Percentiles rank a stretch among this genome's conserved stretches.
These are phyloP conservation scores for Aspergillus homomorphus DNA, from an alignment of 495 filamentous ascomycete genomes.

Conservation along the genomic window DNA sequence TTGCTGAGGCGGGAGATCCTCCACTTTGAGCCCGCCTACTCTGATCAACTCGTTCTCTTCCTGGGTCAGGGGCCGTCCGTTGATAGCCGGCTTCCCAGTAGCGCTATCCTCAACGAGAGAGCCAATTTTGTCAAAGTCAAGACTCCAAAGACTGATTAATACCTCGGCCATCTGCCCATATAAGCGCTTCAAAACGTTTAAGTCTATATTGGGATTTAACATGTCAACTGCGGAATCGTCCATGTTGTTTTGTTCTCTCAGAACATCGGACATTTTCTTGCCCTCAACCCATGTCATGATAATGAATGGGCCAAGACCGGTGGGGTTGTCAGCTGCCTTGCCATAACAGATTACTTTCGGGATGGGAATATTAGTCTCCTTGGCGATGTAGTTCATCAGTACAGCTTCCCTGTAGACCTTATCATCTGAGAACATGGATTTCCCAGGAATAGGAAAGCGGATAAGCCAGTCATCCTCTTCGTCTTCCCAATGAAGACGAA, in stretches of 20 bases:
- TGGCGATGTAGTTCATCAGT: constrained; percentile 34
- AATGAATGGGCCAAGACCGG: constrained; percentile 9
- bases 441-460: constrained; percentile 13
- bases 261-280: neutral
- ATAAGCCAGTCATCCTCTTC: constrained; percentile 7
- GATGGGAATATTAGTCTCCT: constrained; percentile 38
- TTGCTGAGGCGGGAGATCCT: neutral
- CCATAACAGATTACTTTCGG: constrained; percentile 36
- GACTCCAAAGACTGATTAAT: neutral
- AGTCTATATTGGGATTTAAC: neutral
- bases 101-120: neutral
- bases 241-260: neutral
- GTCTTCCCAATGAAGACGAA: constrained; percentile 14
- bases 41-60: neutral
- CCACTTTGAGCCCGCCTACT: neutral
- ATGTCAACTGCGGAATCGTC: neutral
- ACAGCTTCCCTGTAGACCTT: constrained; percentile 35
- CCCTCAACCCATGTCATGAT: constrained; percentile 8
- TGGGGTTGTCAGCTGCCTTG: constrained; percentile 7
- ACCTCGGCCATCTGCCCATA: neutral
- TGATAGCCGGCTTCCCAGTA: neutral
- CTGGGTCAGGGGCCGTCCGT: neutral
- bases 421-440: constrained; percentile 27
- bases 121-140: neutral
- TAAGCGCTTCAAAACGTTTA: neutral